phyloP scores from a whole-genome alignment of 139 green algal species.

The Picocystis salinarum region DNA sequence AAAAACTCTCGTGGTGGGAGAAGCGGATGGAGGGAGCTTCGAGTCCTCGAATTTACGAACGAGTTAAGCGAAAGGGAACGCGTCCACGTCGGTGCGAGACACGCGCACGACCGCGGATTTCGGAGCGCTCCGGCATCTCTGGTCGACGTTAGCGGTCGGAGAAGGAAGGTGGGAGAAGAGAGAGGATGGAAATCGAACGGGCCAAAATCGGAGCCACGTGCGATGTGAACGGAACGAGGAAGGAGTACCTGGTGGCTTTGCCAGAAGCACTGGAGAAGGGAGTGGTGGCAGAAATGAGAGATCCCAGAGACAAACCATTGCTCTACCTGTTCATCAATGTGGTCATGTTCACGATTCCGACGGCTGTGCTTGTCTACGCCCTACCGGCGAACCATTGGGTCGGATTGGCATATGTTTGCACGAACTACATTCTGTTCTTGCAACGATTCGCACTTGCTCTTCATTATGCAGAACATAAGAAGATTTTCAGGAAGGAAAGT shows the following conservation, averaged over 20 bases:
- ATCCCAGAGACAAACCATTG: slow-evolving; percentile 24
- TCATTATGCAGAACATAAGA: slow-evolving; percentile 46
- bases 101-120: no score
- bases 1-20: no score
- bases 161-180: no score
- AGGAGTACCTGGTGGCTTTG: slow-evolving; percentile 10
- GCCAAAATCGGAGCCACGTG: no score
- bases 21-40: no score
- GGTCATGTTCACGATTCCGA: slow-evolving; percentile 4
- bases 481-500: slow-evolving; percentile 24
- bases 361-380: slow-evolving; percentile 5
- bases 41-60: no score
- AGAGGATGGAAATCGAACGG: no score
- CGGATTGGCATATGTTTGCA: slow-evolving; percentile 24
- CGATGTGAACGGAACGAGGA: slow-evolving; percentile 4
- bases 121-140: no score
- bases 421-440: slow-evolving; percentile 42
- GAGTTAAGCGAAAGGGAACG: no score
- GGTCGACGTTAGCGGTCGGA: no score
- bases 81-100: no score
- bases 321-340: slow-evolving; percentile 20
- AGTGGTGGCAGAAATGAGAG: slow-evolving; percentile 10
- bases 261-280: background rate
- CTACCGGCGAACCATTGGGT: slow-evolving; percentile 11
- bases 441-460: slow-evolving; percentile 53